A percentile compares a stretch with the other conserved stretches of the same genome.
Conservation (phyloP, 768 basidiomycete genomes). For the Lactarius psammicola region DNA sequence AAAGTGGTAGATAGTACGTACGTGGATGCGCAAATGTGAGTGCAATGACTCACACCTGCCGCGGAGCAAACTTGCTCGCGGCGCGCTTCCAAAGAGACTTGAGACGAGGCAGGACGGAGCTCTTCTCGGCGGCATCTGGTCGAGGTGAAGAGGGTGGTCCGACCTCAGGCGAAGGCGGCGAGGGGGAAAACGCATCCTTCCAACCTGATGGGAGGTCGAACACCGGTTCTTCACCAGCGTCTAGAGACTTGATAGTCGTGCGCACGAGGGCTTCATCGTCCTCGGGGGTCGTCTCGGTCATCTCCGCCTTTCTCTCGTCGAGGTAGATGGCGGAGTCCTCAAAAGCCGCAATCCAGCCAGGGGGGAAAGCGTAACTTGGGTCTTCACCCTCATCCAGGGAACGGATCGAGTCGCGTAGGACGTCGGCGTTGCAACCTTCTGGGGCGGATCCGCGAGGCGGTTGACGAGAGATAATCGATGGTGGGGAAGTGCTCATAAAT, state of each 20-base stretch:
- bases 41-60: slow-evolving; percentile 8
- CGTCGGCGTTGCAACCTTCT: background rate
- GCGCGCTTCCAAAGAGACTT: slow-evolving; percentile 26
- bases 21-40: background rate
- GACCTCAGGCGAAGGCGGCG: background rate
- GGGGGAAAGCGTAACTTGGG: background rate
- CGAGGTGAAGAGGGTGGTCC: background rate
- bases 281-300: background rate
- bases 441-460: background rate
- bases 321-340: slow-evolving; percentile 11
- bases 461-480: slow-evolving; percentile 1
- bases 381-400: slow-evolving; percentile 7
- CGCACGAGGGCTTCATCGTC: slow-evolving; percentile 22
- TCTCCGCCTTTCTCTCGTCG: background rate
- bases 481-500: slow-evolving; percentile 1
- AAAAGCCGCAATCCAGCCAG: background rate
- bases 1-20: background rate
- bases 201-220: slow-evolving; percentile 18
- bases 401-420: background rate
- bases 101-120: slow-evolving; percentile 14
- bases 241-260: slow-evolving; percentile 19
- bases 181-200: slow-evolving; percentile 10
- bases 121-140: slow-evolving; percentile 6
- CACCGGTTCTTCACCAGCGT: slow-evolving; percentile 20
- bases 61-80: slow-evolving; percentile 11